A percentile compares a stretch with the other conserved stretches of the same genome.
phyloP scores from a whole-genome alignment of 2,329 filamentous ascomycete species.

The Claviceps cyperi region DNA sequence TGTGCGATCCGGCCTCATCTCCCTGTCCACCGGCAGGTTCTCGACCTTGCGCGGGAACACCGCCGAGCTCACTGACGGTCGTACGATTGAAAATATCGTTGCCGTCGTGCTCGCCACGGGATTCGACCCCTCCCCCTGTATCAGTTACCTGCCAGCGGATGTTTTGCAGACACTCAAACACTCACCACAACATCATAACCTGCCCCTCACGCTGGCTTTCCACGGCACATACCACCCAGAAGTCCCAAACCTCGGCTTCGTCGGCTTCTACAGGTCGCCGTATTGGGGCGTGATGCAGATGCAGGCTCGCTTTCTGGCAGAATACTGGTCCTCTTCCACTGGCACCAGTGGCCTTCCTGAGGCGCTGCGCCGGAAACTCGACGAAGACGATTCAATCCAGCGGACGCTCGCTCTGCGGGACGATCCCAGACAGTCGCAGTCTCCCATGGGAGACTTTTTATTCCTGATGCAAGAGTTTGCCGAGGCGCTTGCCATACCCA shows the following conservation, averaged over 20 bases:
- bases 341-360: conserved; percentile 9
- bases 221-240: conserved; percentile 48
- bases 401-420: conserved; percentile 35
- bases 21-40: conserved; percentile 32
- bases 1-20: conserved; percentile 49
- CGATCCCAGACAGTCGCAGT: conserved; percentile 46
- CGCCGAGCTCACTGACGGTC: conserved; percentile 17
- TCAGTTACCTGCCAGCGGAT: conserved; percentile 47
- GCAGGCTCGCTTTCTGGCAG: conserved; percentile 57
- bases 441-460: conserved; percentile 71
- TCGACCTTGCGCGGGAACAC: conserved; percentile 20
- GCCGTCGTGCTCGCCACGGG: conserved; percentile 65
- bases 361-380: conserved; percentile 25
- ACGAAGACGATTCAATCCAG: conserved; percentile 28
- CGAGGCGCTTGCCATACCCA: conserved; percentile 37
- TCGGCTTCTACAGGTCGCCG: conserved; percentile 71
- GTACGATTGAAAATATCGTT: conserved; percentile 38
- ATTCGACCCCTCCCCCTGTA: conserved; percentile 48
- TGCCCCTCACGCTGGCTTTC: conserved; percentile 54
- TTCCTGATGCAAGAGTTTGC: conserved; percentile 62
- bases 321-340: conserved; percentile 37
- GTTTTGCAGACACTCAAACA: conserved; percentile 44
- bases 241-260: conserved; percentile 55
- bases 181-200: conserved; percentile 34
- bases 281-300: conserved; percentile 84